These are phyloP conservation scores for Metschnikowia vanudenii DNA, from an alignment of 805 yeast species.

Conservation along the genomic window DNA sequence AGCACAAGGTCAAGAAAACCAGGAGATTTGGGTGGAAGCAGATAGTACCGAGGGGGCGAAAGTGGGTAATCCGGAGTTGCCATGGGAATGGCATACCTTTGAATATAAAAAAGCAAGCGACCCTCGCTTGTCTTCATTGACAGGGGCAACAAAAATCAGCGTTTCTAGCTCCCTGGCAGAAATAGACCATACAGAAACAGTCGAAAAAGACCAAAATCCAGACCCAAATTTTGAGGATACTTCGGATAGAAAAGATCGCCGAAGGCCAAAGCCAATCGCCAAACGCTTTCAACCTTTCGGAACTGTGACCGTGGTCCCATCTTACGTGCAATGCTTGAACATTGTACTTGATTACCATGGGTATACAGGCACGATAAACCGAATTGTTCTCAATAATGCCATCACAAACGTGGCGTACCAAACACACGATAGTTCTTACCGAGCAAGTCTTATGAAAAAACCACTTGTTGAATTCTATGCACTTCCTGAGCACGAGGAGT, in stretches of 20 bases:
- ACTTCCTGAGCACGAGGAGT: conserved; percentile 5
- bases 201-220: not conserved
- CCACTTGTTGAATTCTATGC: conserved; percentile 9
- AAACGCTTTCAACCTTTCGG: conserved; percentile 12
- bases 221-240: not conserved
- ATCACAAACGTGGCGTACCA: conserved; percentile 16
- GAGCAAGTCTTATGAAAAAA: conserved; percentile 2
- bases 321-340: conserved; percentile 22
- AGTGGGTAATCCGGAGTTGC: not conserved
- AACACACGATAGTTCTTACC: conserved; percentile 10
- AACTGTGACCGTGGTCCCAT: conserved; percentile 11
- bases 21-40: not conserved
- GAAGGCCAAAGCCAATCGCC: conserved; percentile 15
- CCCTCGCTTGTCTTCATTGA: not conserved
- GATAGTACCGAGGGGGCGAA: not conserved
- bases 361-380: conserved; percentile 18
- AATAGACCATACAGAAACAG: not conserved
- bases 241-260: conserved; percentile 6
- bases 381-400: conserved; percentile 13
- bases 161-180: not conserved
- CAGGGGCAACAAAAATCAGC: not conserved
- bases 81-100: conserved; percentile 9
- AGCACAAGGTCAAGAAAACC: not conserved
- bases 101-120: not conserved
- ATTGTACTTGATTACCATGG: conserved; percentile 24